phyloP scores from a whole-genome alignment of 768 basidiomycete genomes.

The Mycena crocata region DNA sequence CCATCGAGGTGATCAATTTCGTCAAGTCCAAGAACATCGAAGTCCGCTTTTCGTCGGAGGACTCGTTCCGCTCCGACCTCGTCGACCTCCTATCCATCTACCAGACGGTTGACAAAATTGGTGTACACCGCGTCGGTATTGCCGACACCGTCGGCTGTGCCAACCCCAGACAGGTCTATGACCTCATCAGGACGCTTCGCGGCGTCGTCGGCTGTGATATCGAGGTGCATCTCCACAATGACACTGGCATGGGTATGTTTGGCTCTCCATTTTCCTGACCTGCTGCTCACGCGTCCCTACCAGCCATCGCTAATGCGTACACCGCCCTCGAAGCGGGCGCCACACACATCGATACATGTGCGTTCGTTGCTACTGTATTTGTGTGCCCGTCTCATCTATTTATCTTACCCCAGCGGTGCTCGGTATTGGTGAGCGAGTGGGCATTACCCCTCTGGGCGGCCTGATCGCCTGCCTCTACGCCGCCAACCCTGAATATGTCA shows the following conservation, averaged over 20 bases:
- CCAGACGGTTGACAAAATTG: slow-evolving; percentile 99
- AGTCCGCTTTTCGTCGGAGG: slow-evolving; percentile 99
- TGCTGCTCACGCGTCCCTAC: slow-evolving; percentile 20
- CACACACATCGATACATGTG: slow-evolving; percentile 98
- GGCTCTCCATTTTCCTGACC: neutral
- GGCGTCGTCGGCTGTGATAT: slow-evolving; percentile 98
- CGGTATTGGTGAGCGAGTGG: slow-evolving; percentile 98
- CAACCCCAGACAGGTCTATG: slow-evolving; percentile 98
- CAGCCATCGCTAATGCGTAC: slow-evolving; percentile 98
- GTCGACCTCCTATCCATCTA: slow-evolving; percentile 99
- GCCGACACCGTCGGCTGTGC: slow-evolving; percentile 99
- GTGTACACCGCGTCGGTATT: slow-evolving; percentile 98
- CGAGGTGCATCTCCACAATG: slow-evolving; percentile 98
- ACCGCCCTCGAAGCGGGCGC: slow-evolving; percentile 98
- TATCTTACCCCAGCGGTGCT: slow-evolving; percentile 78
- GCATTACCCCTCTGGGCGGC: slow-evolving; percentile 97
- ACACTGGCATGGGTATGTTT: slow-evolving; percentile 92
- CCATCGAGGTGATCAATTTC: slow-evolving; percentile 98
- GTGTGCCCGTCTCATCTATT: slow-evolving; percentile 17
- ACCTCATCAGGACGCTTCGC: slow-evolving; percentile 94
- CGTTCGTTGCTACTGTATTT: slow-evolving; percentile 38
- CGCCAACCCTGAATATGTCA: slow-evolving; percentile 98
- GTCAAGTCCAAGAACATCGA: slow-evolving; percentile 99
- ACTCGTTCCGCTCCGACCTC: slow-evolving; percentile 99
- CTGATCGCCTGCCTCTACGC: slow-evolving; percentile 97